Conservation (phyloP, 1,284 basidiomycete species). For the Fistulinella cinereoalba region DNA sequence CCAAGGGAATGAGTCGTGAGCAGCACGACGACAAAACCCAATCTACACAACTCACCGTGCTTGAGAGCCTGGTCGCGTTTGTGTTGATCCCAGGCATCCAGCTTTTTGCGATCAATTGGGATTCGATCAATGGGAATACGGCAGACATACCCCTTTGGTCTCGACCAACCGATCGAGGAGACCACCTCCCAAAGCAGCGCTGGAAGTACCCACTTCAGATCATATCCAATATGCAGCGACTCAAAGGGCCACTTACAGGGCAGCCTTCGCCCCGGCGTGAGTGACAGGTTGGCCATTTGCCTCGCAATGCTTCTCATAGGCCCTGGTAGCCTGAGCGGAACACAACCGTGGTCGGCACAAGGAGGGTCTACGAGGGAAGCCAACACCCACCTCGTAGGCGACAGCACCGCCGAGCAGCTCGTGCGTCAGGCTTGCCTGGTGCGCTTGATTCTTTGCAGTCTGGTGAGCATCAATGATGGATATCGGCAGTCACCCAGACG, state of each 20-base stretch:
- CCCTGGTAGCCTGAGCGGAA: slow-evolving; percentile 7
- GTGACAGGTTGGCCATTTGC: slow-evolving; percentile 11
- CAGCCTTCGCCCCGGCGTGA: slow-evolving; percentile 17
- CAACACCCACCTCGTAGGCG: slow-evolving; percentile 17
- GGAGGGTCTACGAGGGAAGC: background rate
- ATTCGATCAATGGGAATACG: background rate
- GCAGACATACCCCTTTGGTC: slow-evolving; percentile 22
- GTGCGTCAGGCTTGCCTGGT: slow-evolving; percentile 10
- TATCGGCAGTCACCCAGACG: background rate
- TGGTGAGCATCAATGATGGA: background rate
- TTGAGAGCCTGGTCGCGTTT: background rate
- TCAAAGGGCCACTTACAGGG: slow-evolving; percentile 7
- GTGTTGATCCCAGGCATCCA: slow-evolving; percentile 8
- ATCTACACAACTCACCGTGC: slow-evolving; percentile 11
- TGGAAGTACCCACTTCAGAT: background rate
- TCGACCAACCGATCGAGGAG: slow-evolving; percentile 11
- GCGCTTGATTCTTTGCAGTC: background rate
- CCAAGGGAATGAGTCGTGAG: too few relatives aligned
- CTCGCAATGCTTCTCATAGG: slow-evolving; percentile 11
- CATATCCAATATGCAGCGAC: background rate
- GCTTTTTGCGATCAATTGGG: slow-evolving; percentile 1
- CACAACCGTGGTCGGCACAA: background rate
- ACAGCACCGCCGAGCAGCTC: slow-evolving; percentile 15
- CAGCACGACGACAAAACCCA: too few relatives aligned
- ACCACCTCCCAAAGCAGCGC: slow-evolving; percentile 15